Conservation (phyloP, 2,329 filamentous ascomycete genomes). For the Aureobasidium sp. region DNA sequence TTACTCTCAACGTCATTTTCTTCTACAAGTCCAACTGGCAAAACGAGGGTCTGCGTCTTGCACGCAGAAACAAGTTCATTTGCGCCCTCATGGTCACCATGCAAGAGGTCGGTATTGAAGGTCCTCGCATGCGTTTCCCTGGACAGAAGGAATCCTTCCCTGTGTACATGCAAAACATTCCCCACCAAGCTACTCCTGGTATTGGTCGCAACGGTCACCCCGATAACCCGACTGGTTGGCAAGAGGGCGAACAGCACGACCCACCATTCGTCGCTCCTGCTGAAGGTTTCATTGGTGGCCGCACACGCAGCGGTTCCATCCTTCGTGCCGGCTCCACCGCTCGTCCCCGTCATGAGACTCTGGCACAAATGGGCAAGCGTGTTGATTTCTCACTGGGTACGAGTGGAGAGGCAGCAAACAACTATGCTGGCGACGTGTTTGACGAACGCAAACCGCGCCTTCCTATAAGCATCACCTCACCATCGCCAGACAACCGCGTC, state of each 20-base stretch:
- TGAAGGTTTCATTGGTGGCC: conserved; percentile 16
- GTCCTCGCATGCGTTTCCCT: conserved; percentile 65
- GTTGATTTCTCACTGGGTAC: conserved; percentile 67
- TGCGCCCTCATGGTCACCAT: conserved; percentile 84
- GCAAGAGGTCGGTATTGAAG: conserved; percentile 76
- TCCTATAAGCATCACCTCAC: conserved; percentile 31
- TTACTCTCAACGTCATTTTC: conserved; percentile 87
- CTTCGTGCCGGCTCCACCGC: background rate
- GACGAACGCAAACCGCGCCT: conserved; percentile 40
- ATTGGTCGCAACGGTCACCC: conserved; percentile 37
- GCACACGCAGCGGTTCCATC: conserved; percentile 17
- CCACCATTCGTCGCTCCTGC: conserved; percentile 36
- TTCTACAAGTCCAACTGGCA: conserved; percentile 98
- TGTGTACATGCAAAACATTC: conserved; percentile 53
- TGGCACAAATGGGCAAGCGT: conserved; percentile 52
- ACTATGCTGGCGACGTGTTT: conserved; percentile 59
- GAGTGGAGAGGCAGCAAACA: conserved; percentile 49
- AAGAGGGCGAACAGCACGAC: conserved; percentile 29
- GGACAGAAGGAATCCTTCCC: conserved; percentile 61
- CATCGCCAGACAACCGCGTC: conserved; percentile 25
- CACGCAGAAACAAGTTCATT: conserved; percentile 89
- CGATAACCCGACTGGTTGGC: conserved; percentile 38
- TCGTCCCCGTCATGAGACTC: conserved; percentile 38
- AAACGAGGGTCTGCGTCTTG: conserved; percentile 83
- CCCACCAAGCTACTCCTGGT: conserved; percentile 38